Conservation (phyloP, 306 rosid species). For the Carpinus fangiana region DNA sequence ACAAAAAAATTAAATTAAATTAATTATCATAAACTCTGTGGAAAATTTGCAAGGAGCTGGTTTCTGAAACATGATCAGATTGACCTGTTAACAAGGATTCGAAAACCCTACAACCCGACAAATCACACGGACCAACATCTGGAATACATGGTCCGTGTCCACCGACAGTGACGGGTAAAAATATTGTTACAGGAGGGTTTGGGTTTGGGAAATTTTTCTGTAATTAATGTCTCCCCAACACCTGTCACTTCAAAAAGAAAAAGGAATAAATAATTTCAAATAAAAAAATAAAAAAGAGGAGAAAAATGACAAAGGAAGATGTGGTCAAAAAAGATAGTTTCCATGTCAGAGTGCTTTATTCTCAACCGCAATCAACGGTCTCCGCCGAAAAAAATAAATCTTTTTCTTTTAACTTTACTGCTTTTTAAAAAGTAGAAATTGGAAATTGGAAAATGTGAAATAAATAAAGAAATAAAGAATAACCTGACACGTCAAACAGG, state of each 20-base stretch:
- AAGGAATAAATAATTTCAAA: no score
- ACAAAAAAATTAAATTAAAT: background rate
- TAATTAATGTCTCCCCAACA: no score
- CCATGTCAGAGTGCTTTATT: conserved; percentile 69
- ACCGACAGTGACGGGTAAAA: conserved; percentile 48
- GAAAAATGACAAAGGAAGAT: conserved; percentile 32
- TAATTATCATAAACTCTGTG: no score
- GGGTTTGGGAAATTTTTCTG: no score
- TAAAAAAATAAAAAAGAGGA: background rate
- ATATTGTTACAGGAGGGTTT: no score
- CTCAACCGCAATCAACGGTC: conserved; percentile 99
- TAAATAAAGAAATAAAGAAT: background rate
- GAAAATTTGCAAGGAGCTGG: no score
- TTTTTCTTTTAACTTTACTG: background rate
- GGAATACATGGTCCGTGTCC: conserved; percentile 23
- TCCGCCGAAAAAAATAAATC: conserved; percentile 48
- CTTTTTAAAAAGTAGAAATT: conserved; percentile 11
- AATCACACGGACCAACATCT: conserved; percentile 27
- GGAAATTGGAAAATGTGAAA: background rate
- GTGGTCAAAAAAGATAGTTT: conserved; percentile 56
- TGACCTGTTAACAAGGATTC: conserved; percentile 42
- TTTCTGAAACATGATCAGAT: conserved; percentile 22
- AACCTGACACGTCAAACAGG: conserved; percentile 43
- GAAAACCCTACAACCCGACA: conserved; percentile 59
- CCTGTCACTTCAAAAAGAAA: background rate